Base-by-base conservation (phyloP, 2,329 filamentous ascomycete species). In the Rutstroemia sp. region DNA sequence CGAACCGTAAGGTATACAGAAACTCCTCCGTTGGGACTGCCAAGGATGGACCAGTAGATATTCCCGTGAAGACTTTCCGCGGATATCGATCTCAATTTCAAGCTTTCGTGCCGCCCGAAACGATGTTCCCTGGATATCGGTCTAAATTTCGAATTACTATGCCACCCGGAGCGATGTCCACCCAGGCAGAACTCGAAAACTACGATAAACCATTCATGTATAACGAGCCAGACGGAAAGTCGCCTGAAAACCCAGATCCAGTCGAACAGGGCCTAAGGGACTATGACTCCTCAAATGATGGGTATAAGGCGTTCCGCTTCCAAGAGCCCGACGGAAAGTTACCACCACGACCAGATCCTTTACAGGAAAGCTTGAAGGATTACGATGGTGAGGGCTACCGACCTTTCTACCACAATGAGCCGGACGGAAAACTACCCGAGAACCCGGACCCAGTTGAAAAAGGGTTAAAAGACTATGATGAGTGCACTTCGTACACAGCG, bases 1-100 rank as follows among this genome's bases (percentile, higher is more conserved):
- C 80, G 16, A 83, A 83, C 59, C 75, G 79, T 37, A 80, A 75
- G 58, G 72, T 80, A 3, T 59, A 56, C 37, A 66, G 54, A 14
- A 60, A 64, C 2, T 44, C 23, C 9, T 41, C 58, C 12, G 17
- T 4, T 9, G 5, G 27, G 19, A 30, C 17, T 4, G 30, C 30
- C 5, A 21, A 48, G 16, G 38, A 23, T 16, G 27, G 34, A 14
- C n/a, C 50, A 54, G 30, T 34, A 56, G 47, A 44, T 1, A 65
- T 65, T 4, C 64, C 66, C 10, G 59, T 66, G 39, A 65, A 65
- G 23, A 68, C 66, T 1, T 71, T 69, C 62, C 69, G 69, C 54
- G 58, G 66, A 2, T 72, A 74, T 56, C 64, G 64, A 7, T 69
- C 71, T 2, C 71, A 70, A 42, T 73, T 72, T 51, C 55, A 66